Evolutionary conservation across 2,329 filamentous ascomycete genomes (phyloP).

Genomic region (Fusarium multiceps): DNA sequence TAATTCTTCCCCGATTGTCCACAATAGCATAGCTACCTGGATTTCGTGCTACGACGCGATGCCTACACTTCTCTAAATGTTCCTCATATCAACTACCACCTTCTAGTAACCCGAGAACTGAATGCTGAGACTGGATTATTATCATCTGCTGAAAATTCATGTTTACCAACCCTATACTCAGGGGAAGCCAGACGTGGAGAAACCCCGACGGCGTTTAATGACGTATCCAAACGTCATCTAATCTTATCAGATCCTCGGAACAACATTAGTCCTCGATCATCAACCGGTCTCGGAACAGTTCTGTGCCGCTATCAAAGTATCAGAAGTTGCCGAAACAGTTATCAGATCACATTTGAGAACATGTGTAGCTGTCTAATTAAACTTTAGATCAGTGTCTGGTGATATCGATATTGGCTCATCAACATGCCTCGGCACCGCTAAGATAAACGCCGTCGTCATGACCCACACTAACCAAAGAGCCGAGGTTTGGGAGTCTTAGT

Average conservation of each 20-base stretch:
- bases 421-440: constrained; percentile 8
- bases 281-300: not conserved
- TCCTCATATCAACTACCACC: not conserved
- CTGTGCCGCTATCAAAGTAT: not conserved
- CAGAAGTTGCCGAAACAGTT: not conserved
- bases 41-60: not conserved
- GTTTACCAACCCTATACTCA: not conserved
- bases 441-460: constrained; percentile 13
- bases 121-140: not conserved
- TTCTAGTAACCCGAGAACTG: fast-evolving
- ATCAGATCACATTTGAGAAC: not conserved
- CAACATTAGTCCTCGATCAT: not conserved
- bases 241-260: constrained; percentile 21
- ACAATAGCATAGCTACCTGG: fast-evolving
- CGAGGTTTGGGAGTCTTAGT: constrained; percentile 32
- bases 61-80: fast-evolving
- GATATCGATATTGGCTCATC: not conserved
- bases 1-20: not conserved
- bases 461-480: constrained; percentile 13
- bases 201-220: constrained; percentile 8
- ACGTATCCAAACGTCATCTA: not conserved
- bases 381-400: not conserved
- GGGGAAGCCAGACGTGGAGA: not conserved
- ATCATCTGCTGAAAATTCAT: fast-evolving
- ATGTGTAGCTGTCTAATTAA: not conserved